Percentiles rank a stretch among this genome's conserved stretches.
These are phyloP conservation scores for Stellera chamaejasme DNA, from an alignment of 345 rosid species.

Conservation along the genomic window DNA sequence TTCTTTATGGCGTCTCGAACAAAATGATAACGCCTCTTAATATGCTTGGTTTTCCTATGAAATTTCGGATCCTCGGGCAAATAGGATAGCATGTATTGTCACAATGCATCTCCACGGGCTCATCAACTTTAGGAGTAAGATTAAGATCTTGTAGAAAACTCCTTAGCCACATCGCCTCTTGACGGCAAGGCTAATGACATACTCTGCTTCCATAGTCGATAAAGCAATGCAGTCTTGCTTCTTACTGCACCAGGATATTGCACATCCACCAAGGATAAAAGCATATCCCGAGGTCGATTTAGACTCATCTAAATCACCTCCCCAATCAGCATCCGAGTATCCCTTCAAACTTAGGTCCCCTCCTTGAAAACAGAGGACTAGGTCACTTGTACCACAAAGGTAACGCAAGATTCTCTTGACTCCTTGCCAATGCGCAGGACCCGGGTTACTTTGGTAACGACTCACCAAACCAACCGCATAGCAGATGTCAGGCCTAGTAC, in stretches of 20 bases:
- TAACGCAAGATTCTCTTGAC: slow-evolving; percentile 1
- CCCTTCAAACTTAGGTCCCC: background rate
- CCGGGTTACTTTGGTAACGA: background rate
- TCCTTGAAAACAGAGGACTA: background rate
- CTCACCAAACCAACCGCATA: background rate
- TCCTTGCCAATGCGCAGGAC: background rate
- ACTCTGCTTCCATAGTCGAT: background rate
- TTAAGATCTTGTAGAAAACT: background rate
- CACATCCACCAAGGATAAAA: background rate
- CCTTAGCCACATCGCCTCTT: slow-evolving; percentile 1
- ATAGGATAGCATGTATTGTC: background rate
- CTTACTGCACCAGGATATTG: background rate
- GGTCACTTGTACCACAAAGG: background rate
- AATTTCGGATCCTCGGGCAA: background rate
- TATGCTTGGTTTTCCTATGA: slow-evolving; percentile 4
- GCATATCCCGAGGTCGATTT: background rate
- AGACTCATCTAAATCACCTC: background rate
- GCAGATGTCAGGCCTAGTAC: background rate
- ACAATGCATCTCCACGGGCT: background rate
- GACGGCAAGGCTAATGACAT: background rate
- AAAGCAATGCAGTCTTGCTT: background rate
- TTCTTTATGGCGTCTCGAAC: background rate
- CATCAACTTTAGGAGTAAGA: background rate
- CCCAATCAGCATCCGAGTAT: background rate
- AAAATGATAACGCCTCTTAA: background rate